Evolutionary conservation across 2,329 filamentous ascomycete species (phyloP).

Genomic region (Aureobasidium sp.): DNA sequence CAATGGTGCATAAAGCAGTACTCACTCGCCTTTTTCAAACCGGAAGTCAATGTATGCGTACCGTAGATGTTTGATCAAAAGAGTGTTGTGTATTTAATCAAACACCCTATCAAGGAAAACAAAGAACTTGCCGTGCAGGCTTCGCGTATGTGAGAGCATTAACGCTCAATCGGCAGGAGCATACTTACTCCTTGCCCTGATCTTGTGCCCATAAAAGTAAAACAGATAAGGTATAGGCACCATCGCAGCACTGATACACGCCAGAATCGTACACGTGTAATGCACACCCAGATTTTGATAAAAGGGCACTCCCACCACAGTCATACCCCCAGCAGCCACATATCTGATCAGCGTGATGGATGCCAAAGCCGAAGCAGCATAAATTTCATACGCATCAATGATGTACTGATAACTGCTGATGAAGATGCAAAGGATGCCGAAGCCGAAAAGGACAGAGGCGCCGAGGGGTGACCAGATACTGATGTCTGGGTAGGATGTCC

Average conservation of each 20-base stretch:
- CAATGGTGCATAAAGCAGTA: too few relatives aligned
- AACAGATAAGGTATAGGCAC: constrained; percentile 36
- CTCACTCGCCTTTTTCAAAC: too few relatives aligned
- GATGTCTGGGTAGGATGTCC: constrained; percentile 39
- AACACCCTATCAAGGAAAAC: not conserved
- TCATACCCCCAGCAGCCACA: constrained; percentile 33
- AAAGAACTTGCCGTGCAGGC: too few relatives aligned
- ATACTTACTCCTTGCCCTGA: constrained; percentile 24
- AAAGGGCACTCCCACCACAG: constrained; percentile 31
- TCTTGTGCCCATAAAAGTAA: constrained; percentile 32
- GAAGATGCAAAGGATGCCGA: constrained; percentile 35
- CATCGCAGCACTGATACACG: constrained; percentile 24
- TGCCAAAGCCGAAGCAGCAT: constrained; percentile 41
- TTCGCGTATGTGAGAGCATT: too few relatives aligned
- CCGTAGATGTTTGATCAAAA: not conserved
- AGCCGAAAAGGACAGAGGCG: constrained; percentile 45
- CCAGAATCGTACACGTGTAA: constrained; percentile 28
- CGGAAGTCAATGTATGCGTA: too few relatives aligned
- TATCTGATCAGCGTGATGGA: constrained; percentile 33
- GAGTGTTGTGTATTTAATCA: not conserved
- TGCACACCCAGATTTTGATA: constrained; percentile 31
- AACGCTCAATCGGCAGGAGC: constrained; percentile 18
- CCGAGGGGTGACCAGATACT: constrained; percentile 44
- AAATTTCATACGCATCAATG: constrained; percentile 48
- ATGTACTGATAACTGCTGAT: constrained; percentile 48